A percentile compares a stretch with the other conserved stretches of the same genome.
Evolutionary conservation across 2,329 filamentous ascomycete species (phyloP).

Genomic region (Beauveria asiatica): DNA sequence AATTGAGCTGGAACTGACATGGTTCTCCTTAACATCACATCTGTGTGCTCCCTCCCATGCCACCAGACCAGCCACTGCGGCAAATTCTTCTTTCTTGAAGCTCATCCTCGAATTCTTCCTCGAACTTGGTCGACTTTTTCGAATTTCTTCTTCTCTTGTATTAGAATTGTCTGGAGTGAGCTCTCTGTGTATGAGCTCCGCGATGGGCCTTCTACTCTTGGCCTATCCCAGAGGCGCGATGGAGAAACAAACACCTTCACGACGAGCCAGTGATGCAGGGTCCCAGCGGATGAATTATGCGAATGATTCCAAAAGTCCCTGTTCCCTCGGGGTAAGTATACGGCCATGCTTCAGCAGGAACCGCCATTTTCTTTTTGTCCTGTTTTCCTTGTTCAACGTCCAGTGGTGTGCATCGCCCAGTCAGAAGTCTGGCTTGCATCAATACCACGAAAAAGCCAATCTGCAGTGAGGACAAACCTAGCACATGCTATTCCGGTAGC

Average conservation of each 20-base stretch:
- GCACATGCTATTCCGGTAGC: conserved; percentile 1
- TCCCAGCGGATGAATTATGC: neutral
- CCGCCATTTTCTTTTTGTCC: neutral
- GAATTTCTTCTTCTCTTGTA: neutral
- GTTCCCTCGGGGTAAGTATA: neutral
- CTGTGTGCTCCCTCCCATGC: neutral
- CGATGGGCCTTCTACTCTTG: neutral
- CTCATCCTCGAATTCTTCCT: neutral
- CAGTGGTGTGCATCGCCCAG: neutral
- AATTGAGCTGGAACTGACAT: conserved; percentile 3
- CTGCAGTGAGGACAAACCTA: conserved; percentile 11
- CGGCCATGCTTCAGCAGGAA: neutral
- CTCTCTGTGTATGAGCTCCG: neutral
- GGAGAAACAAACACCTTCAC: neutral
- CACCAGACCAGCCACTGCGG: neutral
- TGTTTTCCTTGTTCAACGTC: neutral
- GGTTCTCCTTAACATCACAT: neutral
- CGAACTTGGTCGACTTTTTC: too few relatives aligned
- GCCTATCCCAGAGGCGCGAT: neutral
- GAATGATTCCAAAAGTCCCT: neutral
- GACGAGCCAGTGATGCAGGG: neutral
- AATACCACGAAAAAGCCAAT: neutral
- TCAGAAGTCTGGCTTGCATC: neutral
- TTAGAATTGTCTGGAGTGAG: neutral
- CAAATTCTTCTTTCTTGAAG: neutral